Evolutionary conservation across 2,329 filamentous ascomycete species (phyloP), one percentile per base, ranked within the genome.

Genomic region (Huntiella abstrusa): DNA sequence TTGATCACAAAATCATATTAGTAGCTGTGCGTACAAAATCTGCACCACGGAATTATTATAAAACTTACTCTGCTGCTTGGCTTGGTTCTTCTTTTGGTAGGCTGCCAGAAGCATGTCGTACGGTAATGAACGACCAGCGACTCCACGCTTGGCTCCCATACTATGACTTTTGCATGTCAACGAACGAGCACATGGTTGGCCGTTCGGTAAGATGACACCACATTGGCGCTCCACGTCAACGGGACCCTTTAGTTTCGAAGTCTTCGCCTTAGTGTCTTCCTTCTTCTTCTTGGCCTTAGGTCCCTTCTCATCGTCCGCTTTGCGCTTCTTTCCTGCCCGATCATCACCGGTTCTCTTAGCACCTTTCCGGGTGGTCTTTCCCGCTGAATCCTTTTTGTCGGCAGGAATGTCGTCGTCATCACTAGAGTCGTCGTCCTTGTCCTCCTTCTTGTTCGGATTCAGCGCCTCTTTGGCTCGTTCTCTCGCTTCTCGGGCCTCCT

Each of bases 1-100:
- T 56, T 59, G 48, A 46, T 46, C 40, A 45, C 33, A 28, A 33
- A 34, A 16, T n/a, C 16, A 12, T 6, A 11, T 49, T 35, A 49
- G 55, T 35, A 54, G 54, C 43, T 33, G 3, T 13, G 19, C 13
- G 12, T 16, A 13, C 39, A 17, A 42, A 41, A 6, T 38, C 55
- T 54, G 53, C 39, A 32, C 3, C 8, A 1, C 7, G 11, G 15
- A 15, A 2, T 10, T n/a, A 22, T 22, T n/a, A 22, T 22, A 16
- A n/a, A 16, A 34, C 80, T 64, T 69, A 87, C 84, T 93, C 62
- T 96, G 91, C 65, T 94, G 84, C 58, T 94, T 93, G 16, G 91
- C 91, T 61, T 96, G 91, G 56, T 98, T 98, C 69, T 95, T 96
- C 71, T 96, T 95, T 61, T 91, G 83, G 57, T 91, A 91, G 5